Base-by-base conservation (phyloP, 495 filamentous ascomycete genomes). In the Talaromyces proteolyticus region DNA sequence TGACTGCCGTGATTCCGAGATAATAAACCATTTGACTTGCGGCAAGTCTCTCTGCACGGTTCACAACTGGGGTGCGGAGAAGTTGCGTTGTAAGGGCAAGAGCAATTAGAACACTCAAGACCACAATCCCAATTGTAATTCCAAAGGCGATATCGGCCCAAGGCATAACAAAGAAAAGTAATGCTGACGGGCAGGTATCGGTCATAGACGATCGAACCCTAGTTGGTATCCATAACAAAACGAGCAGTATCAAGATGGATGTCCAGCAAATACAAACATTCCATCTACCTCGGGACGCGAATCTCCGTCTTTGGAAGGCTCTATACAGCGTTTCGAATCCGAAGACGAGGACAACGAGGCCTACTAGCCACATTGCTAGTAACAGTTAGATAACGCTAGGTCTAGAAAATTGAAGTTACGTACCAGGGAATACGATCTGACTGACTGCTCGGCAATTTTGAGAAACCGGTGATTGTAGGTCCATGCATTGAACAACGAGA, bases 21-120 rank as follows among this genome's bases (percentile, higher is more conserved):
- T 70, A 68, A 46, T 69, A 70, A 0, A 67, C 62, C 54, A 66
- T 61, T 43, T 66, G 53, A 12, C 59, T 67, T 12, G 67, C 64
- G 8, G 65, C 59, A 44, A 70, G 64, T 40, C 67, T 38, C 44
- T 69, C 59, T 26, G 59, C 53, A 18, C 52, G 34, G 53, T 64
- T 54, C 39, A 65, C 34, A 17, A 44, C 52, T 4, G 54, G 47
- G 1, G 52, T 64, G 8, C 60, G 59, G 14, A 64, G 26, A 6
- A 63, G 52, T 40, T 60, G 57, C 1, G 57, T 34, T 10, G 50
- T 50, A 26, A 67, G 58, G 24, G 57, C 25, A 7, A 48, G 42
- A 6, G 47, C 55, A 43, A 51, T 54, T 12, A 51, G 23, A 19
- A 54, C 22, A 37, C 38, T 53, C 11, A 38, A 42, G n/a, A 50